Conservation (phyloP, 768 basidiomycete genomes). For the Boletus pseudo-olivaceus region DNA sequence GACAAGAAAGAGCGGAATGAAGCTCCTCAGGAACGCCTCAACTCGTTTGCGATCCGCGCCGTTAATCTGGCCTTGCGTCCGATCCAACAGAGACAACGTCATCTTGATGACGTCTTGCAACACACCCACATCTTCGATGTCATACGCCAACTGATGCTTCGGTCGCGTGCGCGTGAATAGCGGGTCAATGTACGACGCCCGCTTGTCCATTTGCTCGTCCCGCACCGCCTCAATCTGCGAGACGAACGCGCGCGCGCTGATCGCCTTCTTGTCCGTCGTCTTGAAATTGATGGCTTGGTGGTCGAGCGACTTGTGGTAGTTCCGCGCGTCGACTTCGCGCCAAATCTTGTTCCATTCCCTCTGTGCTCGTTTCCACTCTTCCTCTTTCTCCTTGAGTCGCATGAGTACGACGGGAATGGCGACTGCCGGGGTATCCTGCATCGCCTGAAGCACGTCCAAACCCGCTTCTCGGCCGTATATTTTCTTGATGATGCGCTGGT, state of each 20-base stretch:
- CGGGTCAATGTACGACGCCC: slow-evolving; percentile 56
- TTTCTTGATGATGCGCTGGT: slow-evolving; percentile 94
- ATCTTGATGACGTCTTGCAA: slow-evolving; percentile 88
- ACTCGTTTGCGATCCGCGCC: slow-evolving; percentile 73
- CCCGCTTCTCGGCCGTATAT: slow-evolving; percentile 89
- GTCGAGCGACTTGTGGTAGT: slow-evolving; percentile 91
- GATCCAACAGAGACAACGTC: slow-evolving; percentile 86
- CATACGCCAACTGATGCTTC: slow-evolving; percentile 77
- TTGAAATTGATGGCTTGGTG: slow-evolving; percentile 93
- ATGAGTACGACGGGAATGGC: slow-evolving; percentile 88
- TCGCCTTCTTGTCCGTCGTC: slow-evolving; percentile 81
- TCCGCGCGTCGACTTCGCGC: slow-evolving; percentile 93
- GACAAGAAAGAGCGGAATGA: slow-evolving; percentile 75
- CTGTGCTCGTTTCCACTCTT: slow-evolving; percentile 97
- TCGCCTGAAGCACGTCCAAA: slow-evolving; percentile 73
- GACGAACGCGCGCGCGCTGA: slow-evolving; percentile 71
- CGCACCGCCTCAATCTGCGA: slow-evolving; percentile 81
- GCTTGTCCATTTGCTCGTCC: slow-evolving; percentile 76
- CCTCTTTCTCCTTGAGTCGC: slow-evolving; percentile 93
- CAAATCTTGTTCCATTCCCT: slow-evolving; percentile 99
- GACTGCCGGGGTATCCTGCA: slow-evolving; percentile 88
- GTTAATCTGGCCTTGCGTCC: slow-evolving; percentile 72
- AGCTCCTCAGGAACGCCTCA: slow-evolving; percentile 76
- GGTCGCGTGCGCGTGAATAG: slow-evolving; percentile 57
- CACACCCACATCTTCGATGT: slow-evolving; percentile 68